A percentile compares a stretch with the other conserved stretches of the same genome.
Evolutionary conservation across 441 rosid species (phyloP).

Genomic region (Mallotus japonicus): DNA sequence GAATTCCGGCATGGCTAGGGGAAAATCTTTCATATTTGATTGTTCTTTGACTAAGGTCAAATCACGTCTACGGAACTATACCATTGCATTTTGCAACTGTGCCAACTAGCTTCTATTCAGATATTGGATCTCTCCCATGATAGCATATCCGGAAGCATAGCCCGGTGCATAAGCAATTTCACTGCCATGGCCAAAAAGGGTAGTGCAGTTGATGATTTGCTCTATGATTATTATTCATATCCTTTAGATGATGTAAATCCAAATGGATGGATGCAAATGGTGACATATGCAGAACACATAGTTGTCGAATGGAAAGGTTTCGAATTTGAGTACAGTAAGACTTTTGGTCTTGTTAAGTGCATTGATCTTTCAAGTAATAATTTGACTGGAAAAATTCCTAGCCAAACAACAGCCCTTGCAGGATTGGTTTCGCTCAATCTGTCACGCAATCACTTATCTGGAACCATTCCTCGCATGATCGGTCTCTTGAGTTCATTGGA

Average conservation of each 20-base stretch:
- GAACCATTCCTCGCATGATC: conserved; percentile 11
- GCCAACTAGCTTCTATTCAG: conserved; percentile 10
- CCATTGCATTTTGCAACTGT: conserved; percentile 19
- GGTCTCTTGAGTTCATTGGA: background rate
- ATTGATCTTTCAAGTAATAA: conserved; percentile 23
- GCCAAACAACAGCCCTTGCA: background rate
- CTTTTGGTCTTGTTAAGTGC: conserved; percentile 5
- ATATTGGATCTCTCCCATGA: conserved; percentile 24
- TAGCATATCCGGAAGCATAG: conserved; percentile 15
- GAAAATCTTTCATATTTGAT: conserved; percentile 7
- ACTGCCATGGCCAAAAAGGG: conserved; percentile 8
- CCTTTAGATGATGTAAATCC: background rate
- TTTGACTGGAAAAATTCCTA: conserved; percentile 17
- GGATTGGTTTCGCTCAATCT: conserved; percentile 13
- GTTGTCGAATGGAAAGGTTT: conserved; percentile 3
- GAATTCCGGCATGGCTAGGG: conserved; percentile 27
- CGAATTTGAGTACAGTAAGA: background rate
- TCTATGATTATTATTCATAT: background rate
- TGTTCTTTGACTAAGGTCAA: conserved; percentile 25
- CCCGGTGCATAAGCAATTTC: conserved; percentile 3
- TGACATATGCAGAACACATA: background rate
- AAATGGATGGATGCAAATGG: background rate
- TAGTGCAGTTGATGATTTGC: background rate
- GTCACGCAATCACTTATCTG: conserved; percentile 18
- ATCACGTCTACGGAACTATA: conserved; percentile 20